Evolutionary conservation across 139 green algal genomes (phyloP).

Genomic region (Chlamydomonas eustigma): DNA sequence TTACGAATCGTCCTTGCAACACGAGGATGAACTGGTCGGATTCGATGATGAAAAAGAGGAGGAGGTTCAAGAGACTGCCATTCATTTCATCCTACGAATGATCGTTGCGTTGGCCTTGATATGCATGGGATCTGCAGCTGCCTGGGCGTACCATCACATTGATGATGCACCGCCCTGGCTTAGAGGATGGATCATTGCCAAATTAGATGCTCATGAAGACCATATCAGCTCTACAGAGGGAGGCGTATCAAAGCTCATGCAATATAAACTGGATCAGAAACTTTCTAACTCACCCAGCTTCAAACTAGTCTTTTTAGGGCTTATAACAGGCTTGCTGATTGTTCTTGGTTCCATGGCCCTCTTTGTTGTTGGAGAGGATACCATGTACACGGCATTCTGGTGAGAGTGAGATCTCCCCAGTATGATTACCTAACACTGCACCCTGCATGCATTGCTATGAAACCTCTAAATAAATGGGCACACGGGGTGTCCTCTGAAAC

Average conservation of each 20-base stretch:
- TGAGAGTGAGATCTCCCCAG: background rate
- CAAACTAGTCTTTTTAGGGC: background rate
- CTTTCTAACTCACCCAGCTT: background rate
- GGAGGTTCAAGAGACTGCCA: background rate
- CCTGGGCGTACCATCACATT: background rate
- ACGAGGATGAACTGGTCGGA: background rate
- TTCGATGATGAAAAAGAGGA: background rate
- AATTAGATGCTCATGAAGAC: background rate
- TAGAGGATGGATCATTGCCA: background rate
- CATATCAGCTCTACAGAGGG: background rate
- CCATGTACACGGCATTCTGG: conserved; percentile 8
- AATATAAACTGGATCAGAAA: conserved; percentile 2
- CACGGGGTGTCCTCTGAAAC: background rate
- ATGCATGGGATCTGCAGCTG: background rate
- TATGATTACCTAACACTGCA: background rate
- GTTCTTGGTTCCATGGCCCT: background rate
- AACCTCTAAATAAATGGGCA: conserved; percentile 1
- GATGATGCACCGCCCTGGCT: background rate
- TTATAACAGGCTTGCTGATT: background rate
- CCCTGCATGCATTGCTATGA: background rate
- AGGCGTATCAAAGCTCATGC: background rate
- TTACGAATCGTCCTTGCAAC: background rate
- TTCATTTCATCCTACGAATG: background rate
- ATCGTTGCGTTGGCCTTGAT: background rate
- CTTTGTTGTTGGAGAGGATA: conserved; percentile 11